Evolutionary conservation across 371 early-diverging fungal species (phyloP).

Genomic region (Mucor saturninus): DNA sequence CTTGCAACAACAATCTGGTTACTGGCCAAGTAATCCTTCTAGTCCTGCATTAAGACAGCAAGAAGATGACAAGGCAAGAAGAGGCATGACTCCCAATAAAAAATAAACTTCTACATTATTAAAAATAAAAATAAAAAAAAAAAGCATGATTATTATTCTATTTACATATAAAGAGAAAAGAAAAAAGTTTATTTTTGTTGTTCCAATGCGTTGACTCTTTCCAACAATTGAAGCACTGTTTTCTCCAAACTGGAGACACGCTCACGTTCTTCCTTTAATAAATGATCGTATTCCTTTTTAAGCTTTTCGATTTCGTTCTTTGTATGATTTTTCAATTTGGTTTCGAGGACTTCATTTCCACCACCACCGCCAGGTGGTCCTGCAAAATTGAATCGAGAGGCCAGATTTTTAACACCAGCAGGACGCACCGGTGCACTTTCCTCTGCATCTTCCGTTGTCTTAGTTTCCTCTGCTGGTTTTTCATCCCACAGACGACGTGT

Average conservation of each 20-base stretch:
- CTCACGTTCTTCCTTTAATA: constrained; percentile 57
- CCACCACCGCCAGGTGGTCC: constrained; percentile 40
- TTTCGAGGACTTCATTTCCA: constrained; percentile 60
- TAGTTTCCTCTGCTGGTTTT: constrained; percentile 33
- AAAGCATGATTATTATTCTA: too few species aligned
- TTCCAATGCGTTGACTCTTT: constrained; percentile 41
- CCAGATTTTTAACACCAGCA: constrained; percentile 57
- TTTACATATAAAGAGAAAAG: neutral
- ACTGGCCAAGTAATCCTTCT: constrained; percentile 21
- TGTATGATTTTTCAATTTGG: constrained; percentile 61
- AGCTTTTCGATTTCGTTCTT: constrained; percentile 63
- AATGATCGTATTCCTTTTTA: constrained; percentile 49
- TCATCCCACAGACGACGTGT: constrained; percentile 48
- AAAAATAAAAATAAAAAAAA: neutral
- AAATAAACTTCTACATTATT: constrained; percentile 2
- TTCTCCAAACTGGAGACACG: constrained; percentile 53
- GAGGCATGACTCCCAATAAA: constrained; percentile 18
- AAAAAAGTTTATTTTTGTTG: constrained; percentile 5
- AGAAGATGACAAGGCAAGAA: constrained; percentile 28
- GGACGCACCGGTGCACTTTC: constrained; percentile 45
- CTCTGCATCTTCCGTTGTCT: constrained; percentile 12
- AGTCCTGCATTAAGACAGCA: constrained; percentile 24
- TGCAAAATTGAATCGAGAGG: constrained; percentile 58
- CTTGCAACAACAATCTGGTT: constrained; percentile 20
- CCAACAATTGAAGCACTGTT: constrained; percentile 46